A percentile compares a stretch with the other conserved stretches of the same genome.
These are phyloP conservation scores for Nyctanthes arbortristis DNA, from an alignment of 257 asterid genomes.

Conservation along the genomic window DNA sequence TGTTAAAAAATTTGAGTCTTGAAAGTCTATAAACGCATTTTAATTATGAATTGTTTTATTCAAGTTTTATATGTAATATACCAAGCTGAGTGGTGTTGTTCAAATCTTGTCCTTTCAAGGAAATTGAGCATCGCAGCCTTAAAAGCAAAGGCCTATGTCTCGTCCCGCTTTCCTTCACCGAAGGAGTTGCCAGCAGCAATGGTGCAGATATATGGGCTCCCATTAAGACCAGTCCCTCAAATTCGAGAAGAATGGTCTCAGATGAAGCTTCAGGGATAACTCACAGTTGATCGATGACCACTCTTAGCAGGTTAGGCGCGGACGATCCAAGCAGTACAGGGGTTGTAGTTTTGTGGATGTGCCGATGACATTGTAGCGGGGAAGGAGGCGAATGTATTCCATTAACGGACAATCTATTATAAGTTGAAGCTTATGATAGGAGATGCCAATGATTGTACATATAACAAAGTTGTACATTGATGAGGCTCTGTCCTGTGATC, in stretches of 20 bases:
- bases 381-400: no score
- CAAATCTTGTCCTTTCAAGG: conserved; percentile 31
- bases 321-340: no score
- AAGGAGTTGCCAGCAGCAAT: conserved; percentile 70
- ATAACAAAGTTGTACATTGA: background rate
- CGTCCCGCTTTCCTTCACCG: conserved; percentile 62
- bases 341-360: background rate
- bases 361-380: background rate
- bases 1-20: background rate
- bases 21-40: background rate
- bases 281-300: conserved; percentile 21
- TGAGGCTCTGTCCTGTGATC: background rate
- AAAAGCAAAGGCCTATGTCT: conserved; percentile 73
- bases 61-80: background rate
- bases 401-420: no score
- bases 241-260: conserved; percentile 24
- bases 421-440: background rate
- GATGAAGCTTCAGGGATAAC: conserved; percentile 32
- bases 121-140: conserved; percentile 46
- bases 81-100: background rate
- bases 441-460: background rate
- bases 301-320: no score
- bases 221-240: conserved; percentile 43
- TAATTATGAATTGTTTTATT: no score
- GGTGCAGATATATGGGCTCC: conserved; percentile 99